phyloP scores from a whole-genome alignment of 2,329 filamentous ascomycete genomes.

The Lizonia empirigonia region DNA sequence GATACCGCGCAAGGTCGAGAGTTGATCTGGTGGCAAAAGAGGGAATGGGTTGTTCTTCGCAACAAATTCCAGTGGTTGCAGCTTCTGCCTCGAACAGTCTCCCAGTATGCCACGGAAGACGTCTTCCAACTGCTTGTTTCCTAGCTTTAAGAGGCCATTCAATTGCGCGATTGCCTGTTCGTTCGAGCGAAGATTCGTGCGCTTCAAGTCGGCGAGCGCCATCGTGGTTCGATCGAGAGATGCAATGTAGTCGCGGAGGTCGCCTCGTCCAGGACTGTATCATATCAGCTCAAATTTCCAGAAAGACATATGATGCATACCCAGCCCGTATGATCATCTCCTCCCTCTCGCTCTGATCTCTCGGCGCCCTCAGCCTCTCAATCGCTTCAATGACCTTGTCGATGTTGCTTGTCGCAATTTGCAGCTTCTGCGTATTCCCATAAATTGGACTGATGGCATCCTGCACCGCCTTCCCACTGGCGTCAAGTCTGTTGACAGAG shows the following conservation, averaged over 20 bases:
- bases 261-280: slow-evolving; percentile 60
- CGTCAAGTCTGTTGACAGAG: slow-evolving; percentile 80
- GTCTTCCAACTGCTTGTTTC: slow-evolving; percentile 81
- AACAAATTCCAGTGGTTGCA: slow-evolving; percentile 90
- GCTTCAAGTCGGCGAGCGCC: slow-evolving; percentile 81
- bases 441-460: slow-evolving; percentile 92
- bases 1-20: slow-evolving; percentile 77
- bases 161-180: slow-evolving; percentile 86
- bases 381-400: slow-evolving; percentile 86
- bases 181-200: slow-evolving; percentile 90
- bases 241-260: slow-evolving; percentile 81
- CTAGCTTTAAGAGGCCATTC: slow-evolving; percentile 75
- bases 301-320: slow-evolving; percentile 45
- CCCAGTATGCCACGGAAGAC: slow-evolving; percentile 79
- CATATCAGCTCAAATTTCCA: background rate
- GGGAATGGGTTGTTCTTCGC: slow-evolving; percentile 87
- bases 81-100: slow-evolving; percentile 72
- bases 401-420: slow-evolving; percentile 87
- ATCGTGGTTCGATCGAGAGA: slow-evolving; percentile 88
- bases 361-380: slow-evolving; percentile 84
- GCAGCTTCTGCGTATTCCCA: slow-evolving; percentile 86
- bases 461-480: slow-evolving; percentile 86
- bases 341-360: slow-evolving; percentile 88
- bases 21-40: slow-evolving; percentile 74
- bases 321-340: slow-evolving; percentile 88